phyloP scores from a whole-genome alignment of 2,329 filamentous ascomycete species.

The Blumeria graminis region DNA sequence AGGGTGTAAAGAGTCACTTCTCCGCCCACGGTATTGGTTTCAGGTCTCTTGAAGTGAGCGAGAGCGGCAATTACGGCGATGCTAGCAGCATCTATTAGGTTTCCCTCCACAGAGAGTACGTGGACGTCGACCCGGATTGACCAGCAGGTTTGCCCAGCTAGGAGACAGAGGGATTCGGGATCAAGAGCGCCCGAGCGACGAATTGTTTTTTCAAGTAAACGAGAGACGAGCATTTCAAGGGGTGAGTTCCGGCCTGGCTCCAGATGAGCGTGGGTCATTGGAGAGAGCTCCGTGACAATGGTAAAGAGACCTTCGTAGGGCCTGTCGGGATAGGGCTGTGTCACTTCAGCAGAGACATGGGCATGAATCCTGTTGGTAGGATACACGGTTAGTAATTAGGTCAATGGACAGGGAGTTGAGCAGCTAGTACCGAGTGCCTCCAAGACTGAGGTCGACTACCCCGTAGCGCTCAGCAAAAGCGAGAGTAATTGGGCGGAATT shows the following conservation, averaged over 20 bases:
- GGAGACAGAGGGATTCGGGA: conserved; percentile 82
- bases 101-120: conserved; percentile 74
- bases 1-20: conserved; percentile 62
- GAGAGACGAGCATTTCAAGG: conserved; percentile 1
- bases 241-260: conserved; percentile 17
- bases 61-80: conserved; percentile 71
- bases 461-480: conserved; percentile 81
- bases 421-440: conserved; percentile 52
- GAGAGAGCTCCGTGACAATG: conserved; percentile 2
- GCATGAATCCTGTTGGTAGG: conserved; percentile 46
- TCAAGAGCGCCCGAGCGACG: conserved; percentile 80
- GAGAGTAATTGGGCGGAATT: conserved; percentile 55
- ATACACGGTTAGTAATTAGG: neutral
- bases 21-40: conserved; percentile 68
- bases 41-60: conserved; percentile 75
- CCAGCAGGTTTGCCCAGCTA: conserved; percentile 81
- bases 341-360: conserved; percentile 65
- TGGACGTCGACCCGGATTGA: conserved; percentile 78
- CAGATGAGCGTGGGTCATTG: neutral
- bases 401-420: neutral
- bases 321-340: conserved; percentile 1
- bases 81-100: conserved; percentile 66
- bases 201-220: conserved; percentile 67
- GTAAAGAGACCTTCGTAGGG: conserved; percentile 2
- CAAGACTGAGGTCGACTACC: conserved; percentile 62